These are phyloP conservation scores for Omphalotus guepiniiformis DNA, from an alignment of 768 basidiomycete genomes.

Conservation along the genomic window DNA sequence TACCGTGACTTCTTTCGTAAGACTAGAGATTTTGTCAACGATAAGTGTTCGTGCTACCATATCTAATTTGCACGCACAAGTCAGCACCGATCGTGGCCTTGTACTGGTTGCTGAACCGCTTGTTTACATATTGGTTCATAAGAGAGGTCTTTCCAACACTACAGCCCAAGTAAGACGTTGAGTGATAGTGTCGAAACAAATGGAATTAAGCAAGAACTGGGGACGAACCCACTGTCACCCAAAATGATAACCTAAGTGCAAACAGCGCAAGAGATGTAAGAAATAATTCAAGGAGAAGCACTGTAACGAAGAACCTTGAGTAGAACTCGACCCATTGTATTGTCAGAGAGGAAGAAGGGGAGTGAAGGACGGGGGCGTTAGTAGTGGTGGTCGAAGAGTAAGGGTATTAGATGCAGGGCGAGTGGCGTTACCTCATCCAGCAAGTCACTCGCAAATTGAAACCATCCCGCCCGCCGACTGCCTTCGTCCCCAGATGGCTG, in stretches of 20 bases:
- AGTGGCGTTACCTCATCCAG: background rate
- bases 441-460: background rate
- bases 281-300: background rate
- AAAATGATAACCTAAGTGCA: conserved; percentile 95
- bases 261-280: conserved; percentile 10
- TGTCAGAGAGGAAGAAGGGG: conserved; percentile 18
- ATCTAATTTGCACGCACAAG: conserved; percentile 57
- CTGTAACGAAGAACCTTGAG: conserved; percentile 56
- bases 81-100: conserved; percentile 98
- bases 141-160: conserved; percentile 99
- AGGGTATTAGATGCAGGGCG: background rate
- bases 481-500: conserved; percentile 51
- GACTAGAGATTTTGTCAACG: conserved; percentile 39
- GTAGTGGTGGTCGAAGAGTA: conserved; percentile 1
- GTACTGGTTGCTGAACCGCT: conserved; percentile 99
- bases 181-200: conserved; percentile 12
- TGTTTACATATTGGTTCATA: conserved; percentile 99
- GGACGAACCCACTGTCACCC: conserved; percentile 89
- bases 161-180: conserved; percentile 13
- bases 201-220: conserved; percentile 8
- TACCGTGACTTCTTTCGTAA: conserved; percentile 98
- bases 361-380: conserved; percentile 13
- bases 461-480: background rate
- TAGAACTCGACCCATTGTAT: conserved; percentile 83
- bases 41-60: conserved; percentile 13